Percentiles rank a stretch among this genome's conserved stretches.
Conservation (phyloP, 768 basidiomycete genomes). For the Amanita polypyramis region DNA sequence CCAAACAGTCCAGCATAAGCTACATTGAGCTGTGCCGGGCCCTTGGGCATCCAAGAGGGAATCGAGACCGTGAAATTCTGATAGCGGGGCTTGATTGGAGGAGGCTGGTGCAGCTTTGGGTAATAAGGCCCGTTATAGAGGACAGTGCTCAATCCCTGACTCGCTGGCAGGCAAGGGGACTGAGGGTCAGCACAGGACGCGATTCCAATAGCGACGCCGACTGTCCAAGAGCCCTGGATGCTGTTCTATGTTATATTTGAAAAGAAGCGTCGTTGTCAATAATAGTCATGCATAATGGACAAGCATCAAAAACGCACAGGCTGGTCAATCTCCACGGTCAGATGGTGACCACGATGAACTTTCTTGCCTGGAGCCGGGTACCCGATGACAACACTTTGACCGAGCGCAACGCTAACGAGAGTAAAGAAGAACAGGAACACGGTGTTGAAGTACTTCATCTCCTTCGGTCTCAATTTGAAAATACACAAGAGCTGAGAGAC, state of each 20-base stretch:
- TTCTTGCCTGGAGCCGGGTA: neutral
- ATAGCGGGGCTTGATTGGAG: conserved; percentile 23
- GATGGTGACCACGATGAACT: neutral
- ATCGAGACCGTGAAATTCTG: conserved; percentile 35
- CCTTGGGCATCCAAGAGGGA: conserved; percentile 18
- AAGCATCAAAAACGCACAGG: neutral
- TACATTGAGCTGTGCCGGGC: conserved; percentile 26
- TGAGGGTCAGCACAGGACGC: conserved; percentile 23
- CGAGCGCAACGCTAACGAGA: neutral
- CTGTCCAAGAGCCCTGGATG: neutral
- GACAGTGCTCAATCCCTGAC: conserved; percentile 25
- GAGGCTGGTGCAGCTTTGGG: conserved; percentile 21
- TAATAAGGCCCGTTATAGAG: conserved; percentile 37
- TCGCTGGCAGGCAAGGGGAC: conserved; percentile 14
- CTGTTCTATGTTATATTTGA: neutral
- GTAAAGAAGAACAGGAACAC: neutral
- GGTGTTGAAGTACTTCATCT: conserved; percentile 1
- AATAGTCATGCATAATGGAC: too few species aligned
- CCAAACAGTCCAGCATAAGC: conserved; percentile 28
- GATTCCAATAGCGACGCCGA: conserved; percentile 36
- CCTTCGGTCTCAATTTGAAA: neutral
- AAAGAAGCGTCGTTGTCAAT: neutral
- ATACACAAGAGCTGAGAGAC: neutral
- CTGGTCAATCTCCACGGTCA: neutral
- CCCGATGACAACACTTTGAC: neutral